Percentiles rank a stretch among this genome's conserved stretches.
phyloP scores from a whole-genome alignment of 2,329 filamentous ascomycete genomes.

The Penicillium digitatum region DNA sequence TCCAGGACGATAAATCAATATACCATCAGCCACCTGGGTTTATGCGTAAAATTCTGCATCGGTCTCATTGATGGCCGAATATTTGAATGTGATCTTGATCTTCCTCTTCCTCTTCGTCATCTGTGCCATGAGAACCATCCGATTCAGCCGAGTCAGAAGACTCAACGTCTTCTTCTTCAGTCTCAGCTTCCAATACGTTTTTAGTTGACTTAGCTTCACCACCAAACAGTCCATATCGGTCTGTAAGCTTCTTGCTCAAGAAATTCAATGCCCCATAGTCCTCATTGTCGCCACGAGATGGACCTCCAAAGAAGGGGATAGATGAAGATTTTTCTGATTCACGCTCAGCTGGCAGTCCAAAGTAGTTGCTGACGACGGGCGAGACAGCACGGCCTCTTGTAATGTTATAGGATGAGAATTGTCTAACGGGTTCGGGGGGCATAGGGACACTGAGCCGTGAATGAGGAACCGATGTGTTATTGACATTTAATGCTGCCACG shows the following conservation, averaged over 20 bases:
- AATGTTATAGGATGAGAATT: conserved; percentile 34
- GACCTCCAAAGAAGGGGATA: conserved; percentile 27
- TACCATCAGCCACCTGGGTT: neutral
- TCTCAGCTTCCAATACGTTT: conserved; percentile 18
- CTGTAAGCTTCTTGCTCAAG: conserved; percentile 49
- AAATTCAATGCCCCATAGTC: conserved; percentile 55
- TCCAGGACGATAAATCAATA: neutral
- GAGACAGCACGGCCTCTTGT: conserved; percentile 41
- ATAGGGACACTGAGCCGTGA: conserved; percentile 21
- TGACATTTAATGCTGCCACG: conserved; percentile 29
- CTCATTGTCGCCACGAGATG: conserved; percentile 19
- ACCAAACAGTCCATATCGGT: conserved; percentile 36
- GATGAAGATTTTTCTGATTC: conserved; percentile 30
- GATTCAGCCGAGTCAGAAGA: conserved; percentile 31
- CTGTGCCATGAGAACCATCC: conserved; percentile 45
- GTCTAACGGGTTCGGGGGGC: conserved; percentile 22
- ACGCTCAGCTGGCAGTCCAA: conserved; percentile 39
- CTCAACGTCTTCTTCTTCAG: conserved; percentile 18
- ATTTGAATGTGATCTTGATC: conserved; percentile 50
- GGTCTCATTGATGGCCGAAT: conserved; percentile 49
- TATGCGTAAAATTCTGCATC: neutral
- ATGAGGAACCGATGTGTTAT: conserved; percentile 25
- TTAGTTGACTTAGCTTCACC: conserved; percentile 27
- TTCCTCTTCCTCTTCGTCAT: conserved; percentile 52
- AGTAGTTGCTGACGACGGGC: conserved; percentile 45